Conservation (phyloP, 2,329 filamentous ascomycete species). For the Diaporthe citrichinensis region DNA sequence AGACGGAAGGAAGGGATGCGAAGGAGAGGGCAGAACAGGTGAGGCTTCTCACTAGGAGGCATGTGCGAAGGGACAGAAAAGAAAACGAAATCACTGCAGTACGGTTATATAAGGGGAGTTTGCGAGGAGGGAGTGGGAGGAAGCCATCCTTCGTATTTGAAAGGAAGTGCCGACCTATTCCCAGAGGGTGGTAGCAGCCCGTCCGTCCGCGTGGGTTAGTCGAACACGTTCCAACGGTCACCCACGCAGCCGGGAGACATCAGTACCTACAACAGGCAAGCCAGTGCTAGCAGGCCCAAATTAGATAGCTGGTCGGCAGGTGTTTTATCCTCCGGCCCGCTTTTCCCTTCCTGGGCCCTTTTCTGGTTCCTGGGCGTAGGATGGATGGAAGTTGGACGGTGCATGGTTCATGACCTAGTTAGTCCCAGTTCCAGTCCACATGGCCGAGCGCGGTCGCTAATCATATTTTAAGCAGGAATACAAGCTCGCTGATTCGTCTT, state of each 20-base stretch:
- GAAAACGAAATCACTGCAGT: neutral
- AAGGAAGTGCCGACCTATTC: conserved; percentile 21
- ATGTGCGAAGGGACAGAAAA: neutral
- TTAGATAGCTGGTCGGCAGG: conserved; percentile 19
- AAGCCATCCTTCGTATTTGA: conserved; percentile 28
- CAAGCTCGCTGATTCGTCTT: conserved; percentile 37
- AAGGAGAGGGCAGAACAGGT: neutral
- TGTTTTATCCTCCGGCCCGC: conserved; percentile 6
- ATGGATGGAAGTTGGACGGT: neutral
- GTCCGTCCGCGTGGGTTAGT: conserved; percentile 25
- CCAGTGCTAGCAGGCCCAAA: conserved; percentile 8
- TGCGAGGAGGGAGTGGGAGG: neutral
- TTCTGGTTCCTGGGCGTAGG: conserved; percentile 9
- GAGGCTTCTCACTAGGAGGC: conserved; percentile 16
- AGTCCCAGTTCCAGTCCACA: neutral
- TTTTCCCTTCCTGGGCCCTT: neutral
- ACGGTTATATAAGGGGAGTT: neutral
- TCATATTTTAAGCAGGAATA: conserved; percentile 29
- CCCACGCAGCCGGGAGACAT: conserved; percentile 21
- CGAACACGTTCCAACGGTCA: conserved; percentile 8
- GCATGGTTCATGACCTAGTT: neutral
- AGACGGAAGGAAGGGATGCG: neutral
- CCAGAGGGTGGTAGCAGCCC: conserved; percentile 27
- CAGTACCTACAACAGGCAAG: neutral
- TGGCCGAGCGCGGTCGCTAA: neutral